Conservation (phyloP, 345 rosid species). For the Populus deltoides region DNA sequence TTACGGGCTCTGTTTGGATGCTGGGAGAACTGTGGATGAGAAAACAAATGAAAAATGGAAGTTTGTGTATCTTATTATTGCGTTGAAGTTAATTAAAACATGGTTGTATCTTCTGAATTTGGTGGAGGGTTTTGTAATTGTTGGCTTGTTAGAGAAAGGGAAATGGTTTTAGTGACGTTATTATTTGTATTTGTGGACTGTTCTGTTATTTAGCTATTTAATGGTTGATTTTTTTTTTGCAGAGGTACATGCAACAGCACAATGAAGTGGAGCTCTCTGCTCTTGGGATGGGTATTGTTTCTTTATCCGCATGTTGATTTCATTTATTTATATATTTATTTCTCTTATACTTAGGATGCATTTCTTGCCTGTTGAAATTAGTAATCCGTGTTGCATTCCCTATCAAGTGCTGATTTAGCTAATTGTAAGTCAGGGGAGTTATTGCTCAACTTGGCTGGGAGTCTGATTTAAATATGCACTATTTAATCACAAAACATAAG, state of each 20-base stretch:
- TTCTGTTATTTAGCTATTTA: neutral
- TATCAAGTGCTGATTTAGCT: neutral
- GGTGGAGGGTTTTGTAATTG: neutral
- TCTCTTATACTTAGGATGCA: neutral
- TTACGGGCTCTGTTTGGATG: neutral
- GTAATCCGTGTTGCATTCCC: neutral
- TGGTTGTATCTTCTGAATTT: neutral
- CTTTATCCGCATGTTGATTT: neutral
- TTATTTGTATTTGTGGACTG: neutral
- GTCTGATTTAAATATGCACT: neutral
- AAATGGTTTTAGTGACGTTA: neutral
- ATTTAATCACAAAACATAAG: neutral
- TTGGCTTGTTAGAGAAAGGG: neutral
- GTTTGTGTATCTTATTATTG: neutral
- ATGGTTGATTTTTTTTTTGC: conserved; percentile 20
- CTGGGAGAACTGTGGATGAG: neutral
- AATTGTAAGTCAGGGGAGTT: neutral
- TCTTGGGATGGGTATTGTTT: conserved; percentile 40
- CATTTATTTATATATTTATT: neutral
- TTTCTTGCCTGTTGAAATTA: neutral
- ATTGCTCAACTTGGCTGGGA: neutral
- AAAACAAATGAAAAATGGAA: neutral
- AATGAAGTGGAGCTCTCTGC: conserved; percentile 51
- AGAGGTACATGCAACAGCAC: conserved; percentile 57
- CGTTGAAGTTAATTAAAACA: neutral